Base-by-base conservation (phyloP, 345 rosid species). In the Durio zibethinus region DNA sequence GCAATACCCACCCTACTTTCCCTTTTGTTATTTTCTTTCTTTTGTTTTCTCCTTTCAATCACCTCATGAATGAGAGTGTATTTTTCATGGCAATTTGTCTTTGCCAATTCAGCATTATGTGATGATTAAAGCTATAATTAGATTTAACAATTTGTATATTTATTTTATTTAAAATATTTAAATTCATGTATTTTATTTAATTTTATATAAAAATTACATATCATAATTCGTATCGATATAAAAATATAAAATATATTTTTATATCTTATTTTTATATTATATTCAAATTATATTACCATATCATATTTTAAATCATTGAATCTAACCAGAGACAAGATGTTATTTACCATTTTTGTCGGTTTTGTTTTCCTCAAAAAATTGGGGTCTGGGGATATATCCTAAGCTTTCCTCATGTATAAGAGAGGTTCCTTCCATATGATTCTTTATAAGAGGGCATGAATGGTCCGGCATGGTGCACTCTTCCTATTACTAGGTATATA, bases 391-490 rank as follows among this genome's bases (percentile, higher is more conserved):
- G 59, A 5, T 70, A 47, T 7, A 69, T 70, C 57, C 27, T 64
- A 36, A 36, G 48, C 48, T 36, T 65, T 69, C 15, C 21, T 38
- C 11, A 68, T 68, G 73, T 33, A 45, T 12, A 5, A 60, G 38
- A 21, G 38, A 29, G 66, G 66, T 38, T 31, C 66, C 38, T 61
- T 61, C 20, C 38, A 15, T 31, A 18, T 38, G 53, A 48, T 70
- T 48, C 74, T 29, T 69, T 48, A 48, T 31, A 50, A 50, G 74
- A 48, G 29, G 74, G 43, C 43, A 48, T 67, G 35, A 67, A 67
- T 12, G 53, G 72, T 50, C 54, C 54, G 5, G 54, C 20, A 50
- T 16, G 20, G 5, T 50, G n/a, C n/a, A 15, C 7, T 50, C 33
- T 18, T 29, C 45, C 56, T 25, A 23, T 42, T 12, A 25, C 52